Evolutionary conservation across 805 yeast species (phyloP), one percentile per base, ranked within the genome.

Genomic region (Candida boleticola): DNA sequence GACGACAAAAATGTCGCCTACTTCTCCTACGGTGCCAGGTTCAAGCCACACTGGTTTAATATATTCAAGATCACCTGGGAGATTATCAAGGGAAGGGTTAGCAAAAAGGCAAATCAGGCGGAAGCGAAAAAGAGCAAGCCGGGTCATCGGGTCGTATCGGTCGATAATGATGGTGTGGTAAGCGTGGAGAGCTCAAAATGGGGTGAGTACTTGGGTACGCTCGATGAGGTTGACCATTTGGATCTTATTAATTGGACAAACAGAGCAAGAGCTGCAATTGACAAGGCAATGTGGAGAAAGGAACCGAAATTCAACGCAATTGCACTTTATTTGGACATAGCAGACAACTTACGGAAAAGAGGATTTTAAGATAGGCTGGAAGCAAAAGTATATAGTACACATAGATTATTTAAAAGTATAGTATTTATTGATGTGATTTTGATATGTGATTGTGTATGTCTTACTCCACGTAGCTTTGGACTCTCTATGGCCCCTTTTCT

Each of bases 231-330:
- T 2, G 96, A 89, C 61, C 97, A 89, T 63, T 66, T 88, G 45
- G 96, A 90, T 58, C 65, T 89, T 45, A 87, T 89, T 38, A 90
- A 89, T 56, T 84, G 96, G 95, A 76, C 82, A 37, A 83, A 82
- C 52, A 56, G 71, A 3, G 44, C 76, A 2, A 73, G 77, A 44
- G 46, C 71, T 52, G 43, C 60, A 46, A 30, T 64, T 40, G 67
- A 70, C 55, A 55, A 50, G 49, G 39, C 54, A 39, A 36, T 53
- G 46, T 59, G 57, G 51, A 50, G 55, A 52, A 58, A 58, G 54
- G 50, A 63, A 48, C 68, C 66, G 1, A 64, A 67, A 14, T 82
- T 84, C 55, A 77, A 84, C 49, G 84, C 93, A 0, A 67, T 81
- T 29, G 83, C 84, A 14, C 73, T 87, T 49, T 87, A 87, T 55